Evolutionary conservation across 495 filamentous ascomycete species (phyloP), one percentile per base, ranked within the genome.

Genomic region (Podospora tetraspora): DNA sequence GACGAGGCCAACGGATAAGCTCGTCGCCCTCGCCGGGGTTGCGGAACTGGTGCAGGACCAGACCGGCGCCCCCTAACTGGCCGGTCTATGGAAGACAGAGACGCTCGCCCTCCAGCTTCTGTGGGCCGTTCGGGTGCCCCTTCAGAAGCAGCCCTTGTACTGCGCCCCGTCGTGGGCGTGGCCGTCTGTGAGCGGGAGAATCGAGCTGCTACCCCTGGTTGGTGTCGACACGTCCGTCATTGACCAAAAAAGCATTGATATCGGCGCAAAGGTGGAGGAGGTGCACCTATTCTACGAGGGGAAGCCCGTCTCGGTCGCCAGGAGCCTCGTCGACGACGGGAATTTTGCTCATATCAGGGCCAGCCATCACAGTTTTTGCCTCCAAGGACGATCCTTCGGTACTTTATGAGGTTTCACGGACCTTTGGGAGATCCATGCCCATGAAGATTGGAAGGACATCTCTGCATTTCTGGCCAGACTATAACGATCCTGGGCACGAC

Each of bases 161-260:
- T 68, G 66, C 27, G 68, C 63, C 10, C 68, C 68, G 30, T 69
- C 68, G 6, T 66, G 68, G 68, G 66, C 68, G n/a, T 69, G 68
- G 68, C 63, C 63, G 1, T 61, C 68, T 6, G 58, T 43, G 8
- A 61, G 23, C 56, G 70, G 66, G 2, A 19, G 43, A 3, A 58
- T 63, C 24, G 37, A 29, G 23, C 43, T 64, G 6, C 22, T 57
- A 23, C 63, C 37, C 19, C n/a, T 34, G 32, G 22, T 34, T 34
- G 32, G 12, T 34, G 32, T 34, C 32, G 32, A 34, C 32, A 34
- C 32, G 3, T 34, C 32, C 32, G 32, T 10, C 11, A 13, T 34
- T 13, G 3, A 34, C 32, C 32, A 34, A 0, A 34, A 34, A 34
- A 34, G 32, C 32, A 34, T 34, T 12, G 11, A 10, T 3, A 0